Base-by-base conservation (phyloP, 345 rosid genomes). In the Eucalyptus leucophloia region DNA sequence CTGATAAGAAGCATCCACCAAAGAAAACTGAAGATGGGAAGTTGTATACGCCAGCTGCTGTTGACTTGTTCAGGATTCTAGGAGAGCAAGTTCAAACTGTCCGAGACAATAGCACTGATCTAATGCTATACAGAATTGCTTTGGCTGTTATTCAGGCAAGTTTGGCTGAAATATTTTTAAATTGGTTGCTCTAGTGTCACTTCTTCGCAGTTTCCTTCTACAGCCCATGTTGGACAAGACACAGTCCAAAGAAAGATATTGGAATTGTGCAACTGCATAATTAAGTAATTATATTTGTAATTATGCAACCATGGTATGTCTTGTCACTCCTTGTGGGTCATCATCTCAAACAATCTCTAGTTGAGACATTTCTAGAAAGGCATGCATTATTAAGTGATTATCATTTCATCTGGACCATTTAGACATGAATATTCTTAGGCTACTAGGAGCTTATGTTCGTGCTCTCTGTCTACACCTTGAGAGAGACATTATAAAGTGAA, bases 81-180 rank as follows among this genome's bases (percentile, higher is more conserved):
- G 99, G 97, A 92, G 99, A 98, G 95, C 99, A 97, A 93, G 99
- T 98, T 93, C 99, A 98, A 93, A 97, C 95, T 92, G 99, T 98
- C 53, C 95, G 99, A 91, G 99, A 98, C 87, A 97, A 96, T 91
- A 98, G 99, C 95, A 97, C 99, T 13, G 99, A 98, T 93, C 93
- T 95, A 89, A 98, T 98, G 99, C 92, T 98, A 81, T 98, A 97
- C 94, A 96, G 99, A 94, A 98, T 95, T 92, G 96, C 99, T 45
- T 93, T 98, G 92, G 98, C 99, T 87, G 93, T 96, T 90, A 96
- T 98, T 94, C 98, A 98, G 99, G 99, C 88, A 93, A 94, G 95
- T 94, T 88, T 86, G 28, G 62, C 65, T 88, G 67, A 72, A 88
- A 72, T 77, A 23, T 69, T 87, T 37, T 60, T 50, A 19, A 53